Conservation (phyloP, 169 alveolate species). For the Theileria orientalis region DNA sequence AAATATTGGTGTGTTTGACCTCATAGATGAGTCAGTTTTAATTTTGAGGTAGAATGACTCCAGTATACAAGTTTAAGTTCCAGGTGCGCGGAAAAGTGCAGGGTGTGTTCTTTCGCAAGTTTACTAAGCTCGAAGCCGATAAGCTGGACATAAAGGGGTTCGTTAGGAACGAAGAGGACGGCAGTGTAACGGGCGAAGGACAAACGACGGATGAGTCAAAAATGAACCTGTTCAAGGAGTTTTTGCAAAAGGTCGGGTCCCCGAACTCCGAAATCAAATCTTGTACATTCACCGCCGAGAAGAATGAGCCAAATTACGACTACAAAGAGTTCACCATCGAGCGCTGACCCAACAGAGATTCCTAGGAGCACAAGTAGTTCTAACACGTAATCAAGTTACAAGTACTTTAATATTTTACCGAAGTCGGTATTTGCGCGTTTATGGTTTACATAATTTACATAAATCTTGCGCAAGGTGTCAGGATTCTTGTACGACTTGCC, state of each 20-base stretch:
- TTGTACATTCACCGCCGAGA: constrained; percentile 63
- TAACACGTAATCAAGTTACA: not conserved
- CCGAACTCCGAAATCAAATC: constrained; percentile 69
- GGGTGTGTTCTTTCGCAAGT: constrained; percentile 75
- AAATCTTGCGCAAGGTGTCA: constrained; percentile 9
- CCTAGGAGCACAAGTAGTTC: not conserved
- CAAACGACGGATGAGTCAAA: constrained; percentile 53
- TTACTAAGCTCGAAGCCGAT: constrained; percentile 73
- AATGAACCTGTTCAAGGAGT: constrained; percentile 60
- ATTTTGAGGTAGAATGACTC: not conserved
- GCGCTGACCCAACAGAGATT: not conserved
- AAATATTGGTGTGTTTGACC: too few relatives aligned
- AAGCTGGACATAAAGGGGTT: constrained; percentile 70
- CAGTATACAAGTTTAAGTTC: constrained; percentile 23
- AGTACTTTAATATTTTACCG: not conserved
- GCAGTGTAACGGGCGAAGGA: constrained; percentile 71
- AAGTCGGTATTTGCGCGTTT: not conserved
- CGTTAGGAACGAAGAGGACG: constrained; percentile 68
- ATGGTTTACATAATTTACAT: not conserved
- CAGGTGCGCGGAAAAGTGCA: constrained; percentile 55
- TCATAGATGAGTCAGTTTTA: too few relatives aligned
- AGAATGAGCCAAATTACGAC: constrained; percentile 19
- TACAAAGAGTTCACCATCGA: constrained; percentile 35
- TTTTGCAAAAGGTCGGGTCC: constrained; percentile 67
- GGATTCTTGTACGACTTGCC: constrained; percentile 31